These are phyloP conservation scores for Neoconidiobolus thromboides DNA, from an alignment of 371 early-diverging fungal genomes.

Conservation along the genomic window DNA sequence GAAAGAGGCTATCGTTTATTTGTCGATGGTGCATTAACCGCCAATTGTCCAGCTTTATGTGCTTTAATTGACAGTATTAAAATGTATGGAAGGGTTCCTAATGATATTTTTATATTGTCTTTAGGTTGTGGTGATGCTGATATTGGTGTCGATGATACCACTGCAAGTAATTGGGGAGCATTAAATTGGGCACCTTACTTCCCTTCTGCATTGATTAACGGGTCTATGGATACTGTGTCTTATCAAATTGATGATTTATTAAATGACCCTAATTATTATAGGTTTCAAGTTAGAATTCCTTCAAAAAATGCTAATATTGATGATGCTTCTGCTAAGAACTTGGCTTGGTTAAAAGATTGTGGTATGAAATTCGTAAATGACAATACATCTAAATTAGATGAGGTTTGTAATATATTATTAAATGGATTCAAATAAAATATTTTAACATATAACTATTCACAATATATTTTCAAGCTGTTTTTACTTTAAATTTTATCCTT, in stretches of 20 bases:
- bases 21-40: background rate
- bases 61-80: background rate
- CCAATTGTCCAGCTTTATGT: constrained; percentile 2
- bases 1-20: background rate
- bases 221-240: background rate
- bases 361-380: background rate
- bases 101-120: background rate
- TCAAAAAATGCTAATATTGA: background rate
- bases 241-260: background rate
- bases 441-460: no score
- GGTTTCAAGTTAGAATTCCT: background rate
- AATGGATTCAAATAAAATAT: background rate
- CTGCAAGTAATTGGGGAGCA: background rate
- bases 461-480: no score
- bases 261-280: background rate
- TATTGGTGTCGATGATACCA: background rate
- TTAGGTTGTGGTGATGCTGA: constrained; percentile 2
- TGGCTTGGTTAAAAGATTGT: background rate
- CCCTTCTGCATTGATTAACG: background rate
- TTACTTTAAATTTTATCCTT: no score
- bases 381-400: background rate
- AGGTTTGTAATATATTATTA: background rate
- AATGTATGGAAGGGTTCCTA: background rate
- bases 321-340: background rate
- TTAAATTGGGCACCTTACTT: background rate